Evolutionary conservation across 176 grass and related monocot species (phyloP), one percentile per base, ranked within the genome.

Genomic region (Avena insularis): DNA sequence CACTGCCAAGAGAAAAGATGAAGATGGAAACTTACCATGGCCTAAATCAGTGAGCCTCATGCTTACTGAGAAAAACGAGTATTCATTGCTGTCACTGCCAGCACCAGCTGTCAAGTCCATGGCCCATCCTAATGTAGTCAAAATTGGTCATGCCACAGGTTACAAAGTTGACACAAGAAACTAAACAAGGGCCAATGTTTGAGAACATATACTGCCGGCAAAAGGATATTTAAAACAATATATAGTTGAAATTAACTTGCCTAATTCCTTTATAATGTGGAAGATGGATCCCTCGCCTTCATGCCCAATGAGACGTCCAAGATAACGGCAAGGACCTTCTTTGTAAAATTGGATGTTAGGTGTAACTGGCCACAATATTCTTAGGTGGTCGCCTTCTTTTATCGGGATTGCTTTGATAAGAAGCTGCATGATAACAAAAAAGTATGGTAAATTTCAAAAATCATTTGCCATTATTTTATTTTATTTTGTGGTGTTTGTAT

Each of bases 221-320:
- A 91, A 81, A 60, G 67, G 59, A 66, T 50, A 66, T 43, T 19
- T 70, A 65, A 21, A 73, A 8, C 57, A 84, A 76, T 84, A 33
- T 81, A 91, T 0, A 47, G 70, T 68, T 53, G 5, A 84, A 75
- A n/a, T 66, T 14, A 85, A 89, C 56, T 90, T 93, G 68, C 96
- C 93, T 91, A 98, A 86, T 90, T 98, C 90, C 79, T 98, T 98
- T 87, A 94, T 92, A 81, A 89, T 83, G 84, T 91, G 90, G 90
- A 96, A 98, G 79, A 98, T 90, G 79, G 96, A 98, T 46, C 94
- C 94, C 86, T 96, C 89, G 65, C 93, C 94, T 91, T 94, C 90
- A 92, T 98, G 94, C 12, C 93, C 92, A 85, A 98, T 93, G 35
- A 98, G 92, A 86, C 96, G 96, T 82, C 84, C 35, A 15, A 98